These are phyloP conservation scores for Starmerella geochares DNA, from an alignment of 805 yeast species.

Conservation along the genomic window DNA sequence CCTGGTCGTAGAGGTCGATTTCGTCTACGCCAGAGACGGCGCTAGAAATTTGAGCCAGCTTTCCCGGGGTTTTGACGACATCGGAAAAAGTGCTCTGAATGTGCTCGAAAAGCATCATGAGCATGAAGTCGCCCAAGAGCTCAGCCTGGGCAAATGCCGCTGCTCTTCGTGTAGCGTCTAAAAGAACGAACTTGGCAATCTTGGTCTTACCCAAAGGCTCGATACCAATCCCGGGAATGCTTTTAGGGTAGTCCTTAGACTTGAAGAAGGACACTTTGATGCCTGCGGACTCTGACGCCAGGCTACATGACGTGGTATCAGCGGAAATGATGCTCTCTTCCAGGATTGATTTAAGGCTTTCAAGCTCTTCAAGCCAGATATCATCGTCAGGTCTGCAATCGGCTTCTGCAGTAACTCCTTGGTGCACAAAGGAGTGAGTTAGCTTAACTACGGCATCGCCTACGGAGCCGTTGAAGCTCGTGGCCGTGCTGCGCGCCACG, in stretches of 20 bases:
- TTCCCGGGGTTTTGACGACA: slow-evolving; percentile 67
- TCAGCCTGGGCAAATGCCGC: slow-evolving; percentile 28
- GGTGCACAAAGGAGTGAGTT: slow-evolving; percentile 27
- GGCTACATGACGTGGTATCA: slow-evolving; percentile 9
- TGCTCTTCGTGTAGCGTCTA: slow-evolving; percentile 30
- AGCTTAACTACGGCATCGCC: slow-evolving; percentile 38
- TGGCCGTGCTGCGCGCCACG: slow-evolving; percentile 45
- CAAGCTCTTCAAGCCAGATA: slow-evolving; percentile 67
- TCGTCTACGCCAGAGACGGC: slow-evolving; percentile 29
- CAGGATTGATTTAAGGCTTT: slow-evolving; percentile 53
- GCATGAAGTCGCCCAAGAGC: slow-evolving; percentile 57
- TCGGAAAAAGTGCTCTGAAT: slow-evolving; percentile 49
- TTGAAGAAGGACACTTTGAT: slow-evolving; percentile 34
- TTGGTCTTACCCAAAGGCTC: slow-evolving; percentile 31
- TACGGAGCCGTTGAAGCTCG: slow-evolving; percentile 23
- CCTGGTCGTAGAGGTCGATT: slow-evolving; percentile 1
- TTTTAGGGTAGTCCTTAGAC: slow-evolving; percentile 49
- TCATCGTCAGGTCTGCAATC: slow-evolving; percentile 18
- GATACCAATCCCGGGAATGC: slow-evolving; percentile 60
- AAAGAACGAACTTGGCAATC: slow-evolving; percentile 30
- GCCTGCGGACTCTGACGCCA: slow-evolving; percentile 9
- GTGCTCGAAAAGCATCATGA: slow-evolving; percentile 68
- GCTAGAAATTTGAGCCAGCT: slow-evolving; percentile 38
- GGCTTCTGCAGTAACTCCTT: slow-evolving; percentile 2
- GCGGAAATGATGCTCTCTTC: slow-evolving; percentile 29